These are phyloP conservation scores for Hypoxylon subgilvum DNA, from an alignment of 495 filamentous ascomycete genomes.

Conservation along the genomic window DNA sequence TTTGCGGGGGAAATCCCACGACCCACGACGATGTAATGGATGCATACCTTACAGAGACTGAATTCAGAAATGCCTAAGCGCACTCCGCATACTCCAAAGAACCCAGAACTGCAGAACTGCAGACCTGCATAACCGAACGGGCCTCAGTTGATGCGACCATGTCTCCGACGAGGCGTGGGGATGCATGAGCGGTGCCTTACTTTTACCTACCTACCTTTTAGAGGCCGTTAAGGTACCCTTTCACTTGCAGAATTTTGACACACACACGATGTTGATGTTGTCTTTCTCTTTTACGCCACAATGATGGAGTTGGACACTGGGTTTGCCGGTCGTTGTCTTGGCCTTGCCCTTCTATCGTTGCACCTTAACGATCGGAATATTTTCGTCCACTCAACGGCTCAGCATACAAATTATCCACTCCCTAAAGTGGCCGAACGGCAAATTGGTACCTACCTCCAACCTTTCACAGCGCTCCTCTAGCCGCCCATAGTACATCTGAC, in stretches of 20 bases:
- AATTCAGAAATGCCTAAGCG: conserved; percentile 34
- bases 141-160: conserved; percentile 49
- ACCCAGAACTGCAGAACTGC: conserved; percentile 35
- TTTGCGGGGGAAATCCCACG: conserved; percentile 36
- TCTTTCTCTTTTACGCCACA: conserved; percentile 29
- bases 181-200: conserved; percentile 39
- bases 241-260: not conserved
- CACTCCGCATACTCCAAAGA: conserved; percentile 36
- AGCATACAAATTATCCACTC: conserved; percentile 43
- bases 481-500: conserved; percentile 45
- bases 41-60: conserved; percentile 10
- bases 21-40: too few relatives aligned
- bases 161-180: conserved; percentile 46
- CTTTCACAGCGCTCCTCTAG: conserved; percentile 54
- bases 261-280: conserved; percentile 1
- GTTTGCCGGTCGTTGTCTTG: conserved; percentile 42
- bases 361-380: conserved; percentile 47
- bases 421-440: conserved; percentile 44
- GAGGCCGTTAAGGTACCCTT: conserved; percentile 29
- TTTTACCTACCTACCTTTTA: conserved; percentile 7
- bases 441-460: conserved; percentile 45
- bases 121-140: conserved; percentile 49
- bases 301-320: conserved; percentile 33
- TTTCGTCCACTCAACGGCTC: conserved; percentile 40
- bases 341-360: conserved; percentile 36